Base-by-base conservation (phyloP, 176 grass and related monocot species). In the Musa schizocarpa region DNA sequence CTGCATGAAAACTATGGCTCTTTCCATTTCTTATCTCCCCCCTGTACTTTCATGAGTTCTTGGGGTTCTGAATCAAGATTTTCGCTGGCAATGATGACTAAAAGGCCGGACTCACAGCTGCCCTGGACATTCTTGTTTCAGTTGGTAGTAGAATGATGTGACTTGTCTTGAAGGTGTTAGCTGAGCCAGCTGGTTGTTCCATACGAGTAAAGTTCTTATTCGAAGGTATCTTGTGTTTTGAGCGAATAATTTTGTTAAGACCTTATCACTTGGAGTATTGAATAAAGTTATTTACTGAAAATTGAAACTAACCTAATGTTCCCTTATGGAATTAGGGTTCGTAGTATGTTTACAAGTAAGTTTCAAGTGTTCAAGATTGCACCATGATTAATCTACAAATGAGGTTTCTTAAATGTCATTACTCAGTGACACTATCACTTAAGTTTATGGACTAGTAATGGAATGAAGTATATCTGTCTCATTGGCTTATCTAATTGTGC, bases 91-190 rank as follows among this genome's bases (percentile, higher is more conserved):
- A 51, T 70, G 68, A 70, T 70, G 68, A 70, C 43, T 1, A 70
- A 70, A 70, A 70, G 68, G 68, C 68, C 68, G 68, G 43, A 70
- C 68, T 70, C 20, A 70, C 68, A 17, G 68, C 68, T 70, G 68
- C 68, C 68, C 54, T 54, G 53, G 54, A 63, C 24, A 51, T 50
- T 84, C 67, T 50, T 71, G n/a, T 9, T 52, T 25, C 74, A 8
- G 51, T 11, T 21, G 25, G 69, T 22, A 24, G 65, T 58, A 25
- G 65, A 71, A 51, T 73, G 52, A 54, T 10, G 68, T 23, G 52
- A 3, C 22, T 13, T 76, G 59, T 22, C 23, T 13, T 24, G 59
- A 11, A 50, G 54, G 27, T 57, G 54, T 71, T 65, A 11, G 51
- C 43, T 54, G 57, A 54, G 62, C 68, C 4, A 52, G 65, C 67